These are phyloP conservation scores for Blastobotrys ciferrii DNA, from an alignment of 1,139 yeast genomes.

Conservation along the genomic window DNA sequence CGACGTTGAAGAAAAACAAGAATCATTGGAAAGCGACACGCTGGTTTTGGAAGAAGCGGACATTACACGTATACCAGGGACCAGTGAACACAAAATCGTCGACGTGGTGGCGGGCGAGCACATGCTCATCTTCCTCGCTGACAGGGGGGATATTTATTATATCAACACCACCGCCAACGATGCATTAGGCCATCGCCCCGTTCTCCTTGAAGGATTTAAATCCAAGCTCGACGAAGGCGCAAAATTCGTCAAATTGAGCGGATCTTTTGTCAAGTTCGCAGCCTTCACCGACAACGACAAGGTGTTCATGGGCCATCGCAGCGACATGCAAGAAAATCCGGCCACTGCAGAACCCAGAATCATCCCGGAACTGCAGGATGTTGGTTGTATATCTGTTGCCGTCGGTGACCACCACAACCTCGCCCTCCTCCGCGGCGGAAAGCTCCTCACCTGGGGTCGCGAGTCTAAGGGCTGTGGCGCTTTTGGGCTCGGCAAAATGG, in stretches of 20 bases:
- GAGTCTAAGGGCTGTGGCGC: conserved; percentile 68
- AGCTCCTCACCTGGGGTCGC: conserved; percentile 66
- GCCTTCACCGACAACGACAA: conserved; percentile 53
- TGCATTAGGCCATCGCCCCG: conserved; percentile 9
- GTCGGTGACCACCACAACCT: conserved; percentile 74
- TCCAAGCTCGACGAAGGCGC: conserved; percentile 13
- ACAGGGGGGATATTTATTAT: conserved; percentile 46
- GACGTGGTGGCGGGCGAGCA: conserved; percentile 61
- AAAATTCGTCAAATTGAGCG: conserved; percentile 41
- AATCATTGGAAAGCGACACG: conserved; percentile 6
- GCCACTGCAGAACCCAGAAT: conserved; percentile 32
- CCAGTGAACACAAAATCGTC: conserved; percentile 33
- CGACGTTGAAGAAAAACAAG: conserved; percentile 36
- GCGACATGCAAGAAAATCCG: conserved; percentile 3
- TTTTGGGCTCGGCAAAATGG: conserved; percentile 59
- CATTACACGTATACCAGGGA: conserved; percentile 32
- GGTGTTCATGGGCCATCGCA: conserved; percentile 45
- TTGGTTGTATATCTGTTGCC: conserved; percentile 54
- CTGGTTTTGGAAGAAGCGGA: conserved; percentile 5
- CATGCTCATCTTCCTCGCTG: conserved; percentile 50
- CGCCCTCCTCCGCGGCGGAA: conserved; percentile 61
- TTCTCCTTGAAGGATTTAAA: conserved; percentile 16
- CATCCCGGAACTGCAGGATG: conserved; percentile 49
- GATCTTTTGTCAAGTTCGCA: conserved; percentile 52
- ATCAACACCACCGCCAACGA: conserved; percentile 31